Evolutionary conservation across 768 basidiomycete genomes (phyloP).

Genomic region (Pulveroboletus sp.): DNA sequence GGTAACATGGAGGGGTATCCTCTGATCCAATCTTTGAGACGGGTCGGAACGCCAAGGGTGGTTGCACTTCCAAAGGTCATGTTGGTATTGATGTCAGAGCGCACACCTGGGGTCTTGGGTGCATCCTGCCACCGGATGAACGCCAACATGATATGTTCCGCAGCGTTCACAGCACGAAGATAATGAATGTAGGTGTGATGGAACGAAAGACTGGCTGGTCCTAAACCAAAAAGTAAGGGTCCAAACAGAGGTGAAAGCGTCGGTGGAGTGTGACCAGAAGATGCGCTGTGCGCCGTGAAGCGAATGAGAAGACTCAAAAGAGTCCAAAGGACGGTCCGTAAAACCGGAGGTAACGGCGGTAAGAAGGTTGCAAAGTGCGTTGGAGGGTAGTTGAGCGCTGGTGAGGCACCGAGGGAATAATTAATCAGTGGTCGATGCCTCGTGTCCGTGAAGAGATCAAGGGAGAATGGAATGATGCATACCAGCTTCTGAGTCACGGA

Average conservation of each 20-base stretch:
- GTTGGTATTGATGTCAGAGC: slow-evolving; percentile 29
- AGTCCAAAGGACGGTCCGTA: slow-evolving; percentile 59
- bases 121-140: slow-evolving; percentile 82
- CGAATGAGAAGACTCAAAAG: slow-evolving; percentile 78
- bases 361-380: slow-evolving; percentile 71
- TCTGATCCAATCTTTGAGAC: slow-evolving; percentile 88
- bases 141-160: slow-evolving; percentile 88
- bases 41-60: slow-evolving; percentile 68
- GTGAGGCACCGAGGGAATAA: slow-evolving; percentile 14
- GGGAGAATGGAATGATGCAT: slow-evolving; percentile 29
- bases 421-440: slow-evolving; percentile 19
- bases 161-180: slow-evolving; percentile 77
- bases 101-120: slow-evolving; percentile 33
- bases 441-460: slow-evolving; percentile 21
- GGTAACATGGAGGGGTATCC: slow-evolving; percentile 83
- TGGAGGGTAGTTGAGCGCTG: slow-evolving; percentile 61
- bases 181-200: slow-evolving; percentile 62
- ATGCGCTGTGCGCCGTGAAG: slow-evolving; percentile 76
- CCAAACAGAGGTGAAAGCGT: slow-evolving; percentile 87
- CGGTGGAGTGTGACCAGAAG: slow-evolving; percentile 87
- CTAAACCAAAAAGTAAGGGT: slow-evolving; percentile 83
- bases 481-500: slow-evolving; percentile 82
- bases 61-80: slow-evolving; percentile 46
- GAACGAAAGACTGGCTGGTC: slow-evolving; percentile 46
- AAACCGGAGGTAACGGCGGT: slow-evolving; percentile 43